Conservation (phyloP, 805 yeast genomes). For the Schizosaccharomyces pombe region DNA sequence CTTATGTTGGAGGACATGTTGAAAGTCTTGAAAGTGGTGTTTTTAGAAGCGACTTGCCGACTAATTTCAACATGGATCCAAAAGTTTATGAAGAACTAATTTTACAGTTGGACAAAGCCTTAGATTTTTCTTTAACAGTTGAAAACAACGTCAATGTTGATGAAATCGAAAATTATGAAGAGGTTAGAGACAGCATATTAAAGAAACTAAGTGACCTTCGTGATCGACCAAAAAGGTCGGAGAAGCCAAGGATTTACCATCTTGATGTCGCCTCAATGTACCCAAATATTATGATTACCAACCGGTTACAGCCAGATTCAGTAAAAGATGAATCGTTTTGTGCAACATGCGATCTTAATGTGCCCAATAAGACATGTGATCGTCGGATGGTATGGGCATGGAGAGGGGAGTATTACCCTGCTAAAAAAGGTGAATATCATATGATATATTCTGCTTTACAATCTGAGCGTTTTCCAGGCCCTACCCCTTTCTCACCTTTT, state of each 20-base stretch:
- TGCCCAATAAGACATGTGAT: slow-evolving; percentile 87
- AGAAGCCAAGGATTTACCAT: slow-evolving; percentile 75
- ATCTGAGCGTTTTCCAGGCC: slow-evolving; percentile 50
- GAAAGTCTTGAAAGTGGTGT: slow-evolving; percentile 96
- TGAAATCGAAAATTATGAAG: slow-evolving; percentile 62
- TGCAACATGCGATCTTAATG: slow-evolving; percentile 88
- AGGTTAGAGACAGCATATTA: slow-evolving; percentile 37
- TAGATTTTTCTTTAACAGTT: slow-evolving; percentile 61
- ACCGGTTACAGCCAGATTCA: slow-evolving; percentile 91
- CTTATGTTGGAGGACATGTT: slow-evolving; percentile 97
- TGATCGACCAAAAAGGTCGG: slow-evolving; percentile 38
- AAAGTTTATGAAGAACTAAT: slow-evolving; percentile 58
- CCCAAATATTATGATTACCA: slow-evolving; percentile 94
- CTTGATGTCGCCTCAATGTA: slow-evolving; percentile 99
- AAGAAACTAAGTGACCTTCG: slow-evolving; percentile 33
- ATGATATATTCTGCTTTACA: slow-evolving; percentile 71
- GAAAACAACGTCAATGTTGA: slow-evolving; percentile 53
- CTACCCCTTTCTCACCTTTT: slow-evolving; percentile 30
- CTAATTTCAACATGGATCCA: slow-evolving; percentile 57
- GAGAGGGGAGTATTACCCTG: slow-evolving; percentile 92
- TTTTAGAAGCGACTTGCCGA: slow-evolving; percentile 65
- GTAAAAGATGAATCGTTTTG: slow-evolving; percentile 89
- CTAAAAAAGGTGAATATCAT: slow-evolving; percentile 71
- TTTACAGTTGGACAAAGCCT: slow-evolving; percentile 46
- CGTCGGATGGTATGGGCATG: slow-evolving; percentile 86